Conservation (phyloP, 2,329 filamentous ascomycete genomes). For the Paramyrothecium roridum region DNA sequence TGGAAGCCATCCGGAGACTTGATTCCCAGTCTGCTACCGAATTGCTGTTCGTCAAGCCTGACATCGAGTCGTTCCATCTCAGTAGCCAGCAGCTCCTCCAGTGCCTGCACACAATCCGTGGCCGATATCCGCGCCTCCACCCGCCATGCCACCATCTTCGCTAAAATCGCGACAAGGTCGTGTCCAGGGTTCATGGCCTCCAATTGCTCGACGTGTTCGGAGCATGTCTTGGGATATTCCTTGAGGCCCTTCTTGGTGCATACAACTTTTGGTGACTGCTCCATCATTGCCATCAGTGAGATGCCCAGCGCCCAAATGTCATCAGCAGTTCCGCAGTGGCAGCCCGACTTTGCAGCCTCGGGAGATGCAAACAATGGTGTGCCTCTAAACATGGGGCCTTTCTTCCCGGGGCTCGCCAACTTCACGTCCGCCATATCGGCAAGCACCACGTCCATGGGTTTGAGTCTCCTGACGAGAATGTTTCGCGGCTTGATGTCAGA, state of each 20-base stretch:
- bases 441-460: conserved; percentile 23
- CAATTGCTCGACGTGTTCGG: conserved; percentile 17
- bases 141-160: conserved; percentile 16
- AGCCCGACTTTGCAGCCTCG: conserved; percentile 13
- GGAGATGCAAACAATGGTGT: conserved; percentile 26
- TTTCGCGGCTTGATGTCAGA: conserved; percentile 29
- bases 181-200: conserved; percentile 18
- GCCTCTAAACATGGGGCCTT: conserved; percentile 12
- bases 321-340: conserved; percentile 19
- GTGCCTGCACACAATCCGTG: conserved; percentile 10
- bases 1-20: conserved; percentile 17
- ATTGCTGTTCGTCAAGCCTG: neutral
- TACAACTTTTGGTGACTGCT: conserved; percentile 18
- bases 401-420: conserved; percentile 4
- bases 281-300: conserved; percentile 24
- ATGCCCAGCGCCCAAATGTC: conserved; percentile 32
- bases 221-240: conserved; percentile 19
- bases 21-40: conserved; percentile 11
- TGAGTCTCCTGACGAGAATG: conserved; percentile 21
- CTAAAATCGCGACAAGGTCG: conserved; percentile 15
- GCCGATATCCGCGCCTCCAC: conserved; percentile 13
- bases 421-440: conserved; percentile 28
- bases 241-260: conserved; percentile 10
- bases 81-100: conserved; percentile 5
- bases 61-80: neutral